Evolutionary conservation across 2,329 filamentous ascomycete genomes (phyloP), one percentile per base, ranked within the genome.

Genomic region (Penicillium sp.): DNA sequence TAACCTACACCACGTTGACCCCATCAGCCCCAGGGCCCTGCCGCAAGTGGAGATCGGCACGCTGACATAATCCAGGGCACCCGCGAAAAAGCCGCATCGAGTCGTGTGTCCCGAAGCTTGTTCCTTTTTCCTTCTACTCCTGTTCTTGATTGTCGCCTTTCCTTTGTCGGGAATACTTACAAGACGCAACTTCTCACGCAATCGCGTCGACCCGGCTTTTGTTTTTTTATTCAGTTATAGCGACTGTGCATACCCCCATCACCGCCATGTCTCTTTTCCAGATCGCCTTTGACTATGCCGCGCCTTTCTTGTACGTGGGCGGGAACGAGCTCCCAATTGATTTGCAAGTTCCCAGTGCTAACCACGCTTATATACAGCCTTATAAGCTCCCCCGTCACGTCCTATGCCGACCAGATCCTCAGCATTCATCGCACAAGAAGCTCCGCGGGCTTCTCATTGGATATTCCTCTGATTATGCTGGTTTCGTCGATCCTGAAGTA

Each of bases 381-480:
- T 61, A 78, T 86, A 52, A 81, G 83, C 9, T 86, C 85, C 8
- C 86, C 86, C 9, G 74, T 88, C 58, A 87, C 85, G 49, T 86
- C 83, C 64, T 88, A 88, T 75, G 81, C 83, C 60, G 86, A 88
- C 72, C 86, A 88, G 69, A 88, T 88, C 69, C 80, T 85, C 70
- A 84, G 81, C 64, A 88, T 88, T 68, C 81, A 87, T 73, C 81
- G 80, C 63, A 81, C 75, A 57, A 80, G 82, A 65, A 83, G 78
- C 56, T 87, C 84, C 4, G 82, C 82, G 35, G 86, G 86, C 33
- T 88, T 88, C 73, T 87, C 85, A 17, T 76, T 88, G 64, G 86
- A 88, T 67, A 87, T 88, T 38, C 85, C 85, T 17, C 73, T 88
- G 66, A 88, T 88, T 63, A 88, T 88, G 85, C 82, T 88, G 19